Percentiles rank a stretch among this genome's conserved stretches.
phyloP scores from a whole-genome alignment of 225 moss, liverwort and hornwort species.

The Sphagnum tenellum region DNA sequence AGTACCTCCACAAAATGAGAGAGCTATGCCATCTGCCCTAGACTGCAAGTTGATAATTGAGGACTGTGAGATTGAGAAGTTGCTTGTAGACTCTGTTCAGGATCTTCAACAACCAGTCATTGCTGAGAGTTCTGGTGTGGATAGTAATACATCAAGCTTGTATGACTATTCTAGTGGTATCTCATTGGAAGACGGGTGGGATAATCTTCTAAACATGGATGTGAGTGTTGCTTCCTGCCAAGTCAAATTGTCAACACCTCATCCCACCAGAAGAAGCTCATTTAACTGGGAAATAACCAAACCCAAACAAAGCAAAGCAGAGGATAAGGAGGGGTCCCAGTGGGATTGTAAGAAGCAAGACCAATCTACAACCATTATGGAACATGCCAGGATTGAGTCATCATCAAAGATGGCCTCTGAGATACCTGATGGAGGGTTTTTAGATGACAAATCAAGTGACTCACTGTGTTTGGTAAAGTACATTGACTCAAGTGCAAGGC shows the following conservation, averaged over 20 bases:
- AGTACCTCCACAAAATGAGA: slow-evolving; percentile 11
- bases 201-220: background rate
- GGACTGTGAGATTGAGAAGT: slow-evolving; percentile 32
- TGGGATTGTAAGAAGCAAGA: slow-evolving; percentile 1
- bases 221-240: background rate
- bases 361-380: slow-evolving; percentile 1
- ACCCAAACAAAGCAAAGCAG: background rate
- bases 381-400: slow-evolving; percentile 11
- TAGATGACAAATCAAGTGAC: slow-evolving; percentile 18
- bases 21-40: slow-evolving; percentile 3
- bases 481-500: slow-evolving; percentile 11
- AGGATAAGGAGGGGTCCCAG: slow-evolving; percentile 7
- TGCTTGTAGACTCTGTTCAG: slow-evolving; percentile 39
- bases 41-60: slow-evolving; percentile 37
- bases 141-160: slow-evolving; percentile 20
- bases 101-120: slow-evolving; percentile 21
- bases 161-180: slow-evolving; percentile 20
- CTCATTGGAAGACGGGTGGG: slow-evolving; percentile 6
- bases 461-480: slow-evolving; percentile 14
- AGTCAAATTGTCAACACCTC: slow-evolving; percentile 2
- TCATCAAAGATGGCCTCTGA: slow-evolving; percentile 26
- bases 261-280: slow-evolving; percentile 8
- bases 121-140: slow-evolving; percentile 23
- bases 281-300: slow-evolving; percentile 20
- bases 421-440: slow-evolving; percentile 17